A percentile compares a stretch with the other conserved stretches of the same genome.
Evolutionary conservation across 2,329 filamentous ascomycete genomes (phyloP).

Genomic region (Berkeleyomyces basicola): DNA sequence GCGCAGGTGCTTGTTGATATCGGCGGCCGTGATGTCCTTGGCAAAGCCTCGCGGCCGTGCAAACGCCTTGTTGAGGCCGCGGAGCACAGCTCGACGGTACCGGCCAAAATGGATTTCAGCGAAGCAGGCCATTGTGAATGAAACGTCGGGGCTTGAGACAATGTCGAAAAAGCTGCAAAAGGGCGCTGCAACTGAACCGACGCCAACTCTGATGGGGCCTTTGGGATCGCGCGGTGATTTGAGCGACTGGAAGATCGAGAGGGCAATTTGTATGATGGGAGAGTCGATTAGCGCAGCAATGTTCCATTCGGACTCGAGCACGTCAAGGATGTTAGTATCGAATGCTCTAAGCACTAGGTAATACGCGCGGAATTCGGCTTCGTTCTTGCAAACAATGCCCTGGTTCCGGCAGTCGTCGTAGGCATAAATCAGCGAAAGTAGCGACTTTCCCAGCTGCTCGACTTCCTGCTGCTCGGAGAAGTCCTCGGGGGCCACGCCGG

Average conservation of each 20-base stretch:
- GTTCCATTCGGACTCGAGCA: conserved; percentile 40
- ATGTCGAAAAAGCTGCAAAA: conserved; percentile 43
- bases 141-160: conserved; percentile 37
- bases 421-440: conserved; percentile 47
- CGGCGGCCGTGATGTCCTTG: conserved; percentile 41
- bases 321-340: conserved; percentile 38
- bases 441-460: conserved; percentile 48
- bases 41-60: conserved; percentile 39
- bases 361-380: conserved; percentile 50
- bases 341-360: conserved; percentile 45
- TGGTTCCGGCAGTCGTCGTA: conserved; percentile 50
- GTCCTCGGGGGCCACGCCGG: conserved; percentile 38
- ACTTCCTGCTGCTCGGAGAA: conserved; percentile 52
- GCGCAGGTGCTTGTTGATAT: conserved; percentile 39
- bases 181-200: conserved; percentile 17
- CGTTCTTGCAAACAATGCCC: conserved; percentile 41
- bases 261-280: conserved; percentile 42
- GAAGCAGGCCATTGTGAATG: conserved; percentile 54
- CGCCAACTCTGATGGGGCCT: conserved; percentile 36
- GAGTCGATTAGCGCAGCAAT: conserved; percentile 36
- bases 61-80: conserved; percentile 37
- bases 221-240: conserved; percentile 41
- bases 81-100: conserved; percentile 41
- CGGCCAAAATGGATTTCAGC: conserved; percentile 50
- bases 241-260: conserved; percentile 42